A percentile compares a stretch with the other conserved stretches of the same genome.
phyloP scores from a whole-genome alignment of 805 yeast species.

The Yarrowia sp. region DNA sequence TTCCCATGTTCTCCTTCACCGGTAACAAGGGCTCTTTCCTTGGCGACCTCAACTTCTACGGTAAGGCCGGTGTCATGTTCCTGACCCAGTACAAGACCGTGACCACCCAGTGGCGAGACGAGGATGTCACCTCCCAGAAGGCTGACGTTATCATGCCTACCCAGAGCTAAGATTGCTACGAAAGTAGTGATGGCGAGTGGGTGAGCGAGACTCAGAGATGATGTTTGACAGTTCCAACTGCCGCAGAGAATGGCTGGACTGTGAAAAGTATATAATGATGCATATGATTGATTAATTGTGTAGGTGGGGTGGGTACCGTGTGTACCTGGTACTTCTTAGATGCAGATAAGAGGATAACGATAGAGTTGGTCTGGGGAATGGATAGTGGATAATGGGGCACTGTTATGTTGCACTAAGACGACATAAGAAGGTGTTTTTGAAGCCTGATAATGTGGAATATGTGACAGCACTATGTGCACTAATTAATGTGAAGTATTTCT shows the following conservation, averaged over 20 bases:
- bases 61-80: constrained; percentile 69
- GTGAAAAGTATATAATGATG: constrained; percentile 15
- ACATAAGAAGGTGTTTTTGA: too few relatives aligned
- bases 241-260: constrained; percentile 4
- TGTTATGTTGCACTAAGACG: too few relatives aligned
- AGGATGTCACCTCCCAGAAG: constrained; percentile 46
- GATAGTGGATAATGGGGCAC: too few relatives aligned
- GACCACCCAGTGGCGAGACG: constrained; percentile 62
- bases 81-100: constrained; percentile 74
- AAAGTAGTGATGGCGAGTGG: not conserved
- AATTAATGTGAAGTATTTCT: too few relatives aligned
- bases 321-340: too few relatives aligned
- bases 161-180: constrained; percentile 39
- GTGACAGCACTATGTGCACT: too few relatives aligned
- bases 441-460: too few relatives aligned
- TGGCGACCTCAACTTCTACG: constrained; percentile 77
- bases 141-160: constrained; percentile 69
- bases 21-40: constrained; percentile 72
- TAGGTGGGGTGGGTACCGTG: too few relatives aligned
- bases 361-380: too few relatives aligned
- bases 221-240: not conserved
- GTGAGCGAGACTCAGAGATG: not conserved
- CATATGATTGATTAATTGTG: constrained; percentile 2
- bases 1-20: constrained; percentile 78
- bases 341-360: too few relatives aligned